Conservation (phyloP, 768 basidiomycete genomes). For the Lenzites betulinus region DNA sequence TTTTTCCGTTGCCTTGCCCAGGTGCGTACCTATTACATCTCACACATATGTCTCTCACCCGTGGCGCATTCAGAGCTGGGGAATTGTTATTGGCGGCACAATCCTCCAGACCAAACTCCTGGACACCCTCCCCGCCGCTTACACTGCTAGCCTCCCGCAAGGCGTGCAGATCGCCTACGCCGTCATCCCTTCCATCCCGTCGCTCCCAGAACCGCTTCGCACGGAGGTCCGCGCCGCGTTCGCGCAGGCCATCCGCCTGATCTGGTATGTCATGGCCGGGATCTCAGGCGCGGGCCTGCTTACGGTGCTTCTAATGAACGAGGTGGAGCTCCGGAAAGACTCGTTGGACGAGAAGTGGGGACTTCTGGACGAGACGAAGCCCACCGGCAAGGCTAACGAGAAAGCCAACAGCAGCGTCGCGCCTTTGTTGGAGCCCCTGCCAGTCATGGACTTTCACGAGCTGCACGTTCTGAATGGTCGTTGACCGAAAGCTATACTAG, state of each 20-base stretch:
- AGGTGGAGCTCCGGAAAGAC: slow-evolving; percentile 19
- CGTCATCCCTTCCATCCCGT: slow-evolving; percentile 44
- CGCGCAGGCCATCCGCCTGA: slow-evolving; percentile 35
- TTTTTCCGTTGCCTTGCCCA: slow-evolving; percentile 30
- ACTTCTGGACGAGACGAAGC: no score
- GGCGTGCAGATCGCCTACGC: slow-evolving; percentile 30
- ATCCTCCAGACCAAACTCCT: slow-evolving; percentile 40
- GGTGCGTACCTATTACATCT: background rate
- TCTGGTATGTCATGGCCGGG: slow-evolving; percentile 49
- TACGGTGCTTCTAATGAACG: slow-evolving; percentile 35
- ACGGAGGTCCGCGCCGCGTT: slow-evolving; percentile 44
- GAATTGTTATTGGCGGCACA: slow-evolving; percentile 38
- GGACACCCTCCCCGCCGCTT: slow-evolving; percentile 31
- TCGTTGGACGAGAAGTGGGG: slow-evolving; percentile 22
- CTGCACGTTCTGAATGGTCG: no score
- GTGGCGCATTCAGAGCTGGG: slow-evolving; percentile 26
- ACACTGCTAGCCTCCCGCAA: slow-evolving; percentile 27
- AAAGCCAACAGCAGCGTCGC: no score
- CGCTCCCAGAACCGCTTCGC: slow-evolving; percentile 36
- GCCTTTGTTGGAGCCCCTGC: no score
- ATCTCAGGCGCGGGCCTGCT: slow-evolving; percentile 41
- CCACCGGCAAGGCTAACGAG: no score
- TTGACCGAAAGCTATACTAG: no score
- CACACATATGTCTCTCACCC: no score
- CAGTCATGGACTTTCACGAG: no score